A percentile compares a stretch with the other conserved stretches of the same genome.
phyloP scores from a whole-genome alignment of 2,329 filamentous ascomycete genomes.

The Parastagonospora avenae region DNA sequence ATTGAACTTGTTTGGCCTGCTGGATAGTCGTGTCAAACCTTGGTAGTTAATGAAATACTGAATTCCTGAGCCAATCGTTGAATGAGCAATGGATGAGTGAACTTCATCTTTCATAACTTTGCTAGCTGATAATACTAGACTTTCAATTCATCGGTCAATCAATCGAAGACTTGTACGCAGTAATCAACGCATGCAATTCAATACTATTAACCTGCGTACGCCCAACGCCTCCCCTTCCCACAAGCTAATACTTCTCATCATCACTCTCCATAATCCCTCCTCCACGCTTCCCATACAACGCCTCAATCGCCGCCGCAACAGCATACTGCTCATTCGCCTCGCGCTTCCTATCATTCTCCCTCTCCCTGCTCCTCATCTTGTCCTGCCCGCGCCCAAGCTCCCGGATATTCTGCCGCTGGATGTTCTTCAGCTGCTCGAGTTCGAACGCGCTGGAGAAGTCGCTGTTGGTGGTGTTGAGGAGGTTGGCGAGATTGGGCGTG shows the following conservation, averaged over 20 bases:
- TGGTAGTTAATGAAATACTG: too few species aligned
- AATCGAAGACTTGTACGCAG: too few species aligned
- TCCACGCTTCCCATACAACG: not conserved
- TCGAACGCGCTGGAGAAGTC: not conserved
- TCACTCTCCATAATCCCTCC: not conserved
- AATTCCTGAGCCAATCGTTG: too few species aligned
- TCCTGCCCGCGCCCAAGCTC: not conserved
- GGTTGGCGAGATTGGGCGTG: not conserved
- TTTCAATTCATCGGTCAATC: too few species aligned
- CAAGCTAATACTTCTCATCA: not conserved
- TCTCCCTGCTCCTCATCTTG: not conserved
- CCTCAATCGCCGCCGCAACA: conserved; percentile 2
- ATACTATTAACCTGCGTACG: too few species aligned
- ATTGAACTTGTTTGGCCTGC: too few species aligned
- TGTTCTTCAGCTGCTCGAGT: not conserved
- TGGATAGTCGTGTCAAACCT: too few species aligned
- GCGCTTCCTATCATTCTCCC: conserved; percentile 1
- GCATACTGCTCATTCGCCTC: conserved; percentile 4
- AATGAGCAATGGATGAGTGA: too few species aligned
- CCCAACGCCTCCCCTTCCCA: not conserved
- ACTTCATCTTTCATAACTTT: too few species aligned
- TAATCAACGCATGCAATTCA: too few species aligned
- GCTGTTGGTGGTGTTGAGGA: not conserved
- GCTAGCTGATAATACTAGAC: too few species aligned
- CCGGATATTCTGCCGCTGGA: too few species aligned